A percentile compares a stretch with the other conserved stretches of the same genome.
Evolutionary conservation across 2,329 filamentous ascomycete species (phyloP).

Genomic region (Pseudopyricularia cyperi): DNA sequence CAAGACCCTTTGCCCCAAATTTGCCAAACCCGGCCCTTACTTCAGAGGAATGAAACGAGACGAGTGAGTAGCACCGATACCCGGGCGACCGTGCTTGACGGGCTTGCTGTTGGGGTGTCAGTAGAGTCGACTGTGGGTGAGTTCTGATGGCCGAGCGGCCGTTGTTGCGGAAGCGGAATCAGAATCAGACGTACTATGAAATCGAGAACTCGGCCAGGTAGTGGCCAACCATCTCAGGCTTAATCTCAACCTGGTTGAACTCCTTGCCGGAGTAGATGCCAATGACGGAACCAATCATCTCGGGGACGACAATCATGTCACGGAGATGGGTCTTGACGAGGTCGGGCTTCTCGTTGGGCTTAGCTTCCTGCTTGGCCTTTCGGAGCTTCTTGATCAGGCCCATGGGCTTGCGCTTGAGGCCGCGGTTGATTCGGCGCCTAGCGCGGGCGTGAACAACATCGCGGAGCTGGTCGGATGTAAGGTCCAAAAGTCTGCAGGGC

Average conservation of each 20-base stretch:
- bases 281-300: conserved; percentile 98
- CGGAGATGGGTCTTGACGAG: conserved; percentile 98
- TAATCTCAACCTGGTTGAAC: conserved; percentile 99
- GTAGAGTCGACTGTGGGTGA: background rate
- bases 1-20: conserved; percentile 34
- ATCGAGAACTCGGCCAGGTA: conserved; percentile 99
- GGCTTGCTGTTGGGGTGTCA: conserved; percentile 58
- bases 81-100: conserved; percentile 99
- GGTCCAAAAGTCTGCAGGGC: conserved; percentile 76
- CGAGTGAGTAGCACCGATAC: conserved; percentile 99
- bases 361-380: conserved; percentile 97
- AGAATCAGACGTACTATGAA: conserved; percentile 72
- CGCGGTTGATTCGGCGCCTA: conserved; percentile 97
- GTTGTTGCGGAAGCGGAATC: background rate
- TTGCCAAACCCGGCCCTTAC: conserved; percentile 37
- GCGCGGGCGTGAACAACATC: conserved; percentile 99
- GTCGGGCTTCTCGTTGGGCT: conserved; percentile 99
- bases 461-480: conserved; percentile 95
- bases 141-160: background rate
- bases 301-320: conserved; percentile 99
- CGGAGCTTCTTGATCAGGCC: conserved; percentile 99
- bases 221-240: conserved; percentile 99
- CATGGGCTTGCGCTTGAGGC: conserved; percentile 99
- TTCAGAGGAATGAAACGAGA: conserved; percentile 99
- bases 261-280: conserved; percentile 99